Conservation (phyloP, 2,329 filamentous ascomycete species). For the Arachnomyces sp. region DNA sequence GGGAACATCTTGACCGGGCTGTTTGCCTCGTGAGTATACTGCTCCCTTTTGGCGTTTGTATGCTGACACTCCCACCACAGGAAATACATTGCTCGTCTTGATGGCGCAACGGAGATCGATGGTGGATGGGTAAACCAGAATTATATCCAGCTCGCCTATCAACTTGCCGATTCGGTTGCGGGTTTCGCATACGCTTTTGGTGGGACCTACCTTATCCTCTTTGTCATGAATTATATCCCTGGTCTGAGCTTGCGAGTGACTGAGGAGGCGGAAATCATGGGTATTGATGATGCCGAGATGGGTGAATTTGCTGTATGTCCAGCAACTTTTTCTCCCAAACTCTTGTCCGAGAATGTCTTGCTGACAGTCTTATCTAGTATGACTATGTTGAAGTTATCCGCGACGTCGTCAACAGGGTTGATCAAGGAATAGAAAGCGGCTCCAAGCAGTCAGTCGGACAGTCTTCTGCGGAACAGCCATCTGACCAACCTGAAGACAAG, state of each 20-base stretch:
- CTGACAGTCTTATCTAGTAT: conserved; percentile 48
- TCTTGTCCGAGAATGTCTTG: not conserved
- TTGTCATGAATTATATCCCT: conserved; percentile 71
- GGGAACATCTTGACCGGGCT: conserved; percentile 74
- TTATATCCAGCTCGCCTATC: conserved; percentile 77
- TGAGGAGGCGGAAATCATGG: conserved; percentile 72
- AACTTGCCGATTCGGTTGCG: conserved; percentile 71
- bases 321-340: not conserved
- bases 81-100: conserved; percentile 75
- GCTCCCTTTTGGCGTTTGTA: not conserved
- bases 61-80: conserved; percentile 22
- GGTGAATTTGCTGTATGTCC: conserved; percentile 73
- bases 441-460: too few relatives aligned
- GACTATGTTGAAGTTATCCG: conserved; percentile 81
- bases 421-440: too few relatives aligned
- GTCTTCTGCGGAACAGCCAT: too few relatives aligned
- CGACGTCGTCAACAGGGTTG: conserved; percentile 51
- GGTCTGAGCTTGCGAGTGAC: conserved; percentile 65
- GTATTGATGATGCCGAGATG: conserved; percentile 83
- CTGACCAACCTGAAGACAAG: too few relatives aligned
- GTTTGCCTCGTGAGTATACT: conserved; percentile 60
- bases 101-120: conserved; percentile 58
- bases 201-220: conserved; percentile 70
- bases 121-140: conserved; percentile 80
- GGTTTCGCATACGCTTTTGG: conserved; percentile 73